phyloP scores from a whole-genome alignment of 129 eudicot species.

The Tagetes erecta region DNA sequence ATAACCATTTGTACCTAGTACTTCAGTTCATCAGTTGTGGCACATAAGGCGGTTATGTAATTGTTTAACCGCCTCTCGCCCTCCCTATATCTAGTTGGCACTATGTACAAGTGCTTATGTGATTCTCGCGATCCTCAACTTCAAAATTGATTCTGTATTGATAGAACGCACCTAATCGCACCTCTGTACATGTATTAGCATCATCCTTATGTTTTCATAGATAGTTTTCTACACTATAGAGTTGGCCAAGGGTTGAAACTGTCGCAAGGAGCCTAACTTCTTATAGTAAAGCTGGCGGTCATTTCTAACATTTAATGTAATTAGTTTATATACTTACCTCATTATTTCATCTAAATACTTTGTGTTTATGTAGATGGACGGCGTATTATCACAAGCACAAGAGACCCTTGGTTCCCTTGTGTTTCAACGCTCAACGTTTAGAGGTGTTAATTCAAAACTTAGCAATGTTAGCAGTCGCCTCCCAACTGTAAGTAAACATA shows the following conservation, averaged over 20 bases:
- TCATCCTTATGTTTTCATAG: no score
- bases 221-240: no score
- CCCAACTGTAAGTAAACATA: slow-evolving; percentile 64
- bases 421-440: slow-evolving; percentile 91
- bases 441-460: slow-evolving; percentile 90
- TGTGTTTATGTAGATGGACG: slow-evolving; percentile 60
- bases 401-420: slow-evolving; percentile 82
- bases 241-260: no score
- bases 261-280: neutral
- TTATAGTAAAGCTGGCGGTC: neutral
- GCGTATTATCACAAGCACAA: slow-evolving; percentile 95
- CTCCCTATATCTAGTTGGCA: neutral
- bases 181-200: no score
- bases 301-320: neutral
- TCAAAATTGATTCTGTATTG: neutral
- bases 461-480: slow-evolving; percentile 95
- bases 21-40: neutral
- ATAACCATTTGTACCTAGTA: neutral
- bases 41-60: neutral
- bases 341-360: neutral
- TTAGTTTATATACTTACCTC: neutral
- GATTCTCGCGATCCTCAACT: no score
- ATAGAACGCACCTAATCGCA: no score
- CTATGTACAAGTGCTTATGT: neutral
- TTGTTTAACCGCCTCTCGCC: no score